Conservation (phyloP, 306 rosid species). For the Vigna hirtella region DNA sequence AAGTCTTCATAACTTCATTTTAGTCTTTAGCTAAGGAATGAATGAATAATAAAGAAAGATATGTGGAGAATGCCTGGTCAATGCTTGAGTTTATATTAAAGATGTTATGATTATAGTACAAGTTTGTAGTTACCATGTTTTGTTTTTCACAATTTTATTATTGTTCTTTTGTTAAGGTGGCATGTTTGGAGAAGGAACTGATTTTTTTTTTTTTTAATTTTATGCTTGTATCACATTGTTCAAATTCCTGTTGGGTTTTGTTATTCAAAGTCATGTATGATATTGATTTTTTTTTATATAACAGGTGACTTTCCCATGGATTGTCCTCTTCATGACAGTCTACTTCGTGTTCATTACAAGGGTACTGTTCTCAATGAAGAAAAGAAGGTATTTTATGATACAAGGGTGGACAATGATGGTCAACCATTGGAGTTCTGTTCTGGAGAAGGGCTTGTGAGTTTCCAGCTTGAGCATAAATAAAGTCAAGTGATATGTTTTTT, state of each 20-base stretch:
- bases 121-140: slow-evolving; percentile 18
- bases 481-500: slow-evolving; percentile 4
- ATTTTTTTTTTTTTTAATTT: neutral
- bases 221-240: slow-evolving; percentile 15
- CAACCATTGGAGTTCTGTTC: slow-evolving; percentile 93
- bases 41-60: slow-evolving; percentile 19
- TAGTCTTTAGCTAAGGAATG: slow-evolving; percentile 3
- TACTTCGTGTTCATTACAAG: slow-evolving; percentile 87
- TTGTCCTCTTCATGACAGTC: slow-evolving; percentile 99
- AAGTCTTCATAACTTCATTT: slow-evolving; percentile 32
- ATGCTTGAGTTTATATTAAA: slow-evolving; percentile 20
- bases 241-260: slow-evolving; percentile 28
- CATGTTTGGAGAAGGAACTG: slow-evolving; percentile 11
- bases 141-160: slow-evolving; percentile 4
- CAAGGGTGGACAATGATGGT: slow-evolving; percentile 83
- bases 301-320: slow-evolving; percentile 99
- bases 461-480: slow-evolving; percentile 40
- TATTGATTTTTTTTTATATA: slow-evolving; percentile 43
- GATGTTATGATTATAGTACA: slow-evolving; percentile 7
- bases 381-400: slow-evolving; percentile 76
- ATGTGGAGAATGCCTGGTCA: slow-evolving; percentile 20
- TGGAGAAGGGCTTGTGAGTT: slow-evolving; percentile 98
- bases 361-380: slow-evolving; percentile 77
- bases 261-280: slow-evolving; percentile 30
- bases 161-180: neutral